phyloP scores from a whole-genome alignment of 2,329 filamentous ascomycete species.

The Diaporthe sp. region DNA sequence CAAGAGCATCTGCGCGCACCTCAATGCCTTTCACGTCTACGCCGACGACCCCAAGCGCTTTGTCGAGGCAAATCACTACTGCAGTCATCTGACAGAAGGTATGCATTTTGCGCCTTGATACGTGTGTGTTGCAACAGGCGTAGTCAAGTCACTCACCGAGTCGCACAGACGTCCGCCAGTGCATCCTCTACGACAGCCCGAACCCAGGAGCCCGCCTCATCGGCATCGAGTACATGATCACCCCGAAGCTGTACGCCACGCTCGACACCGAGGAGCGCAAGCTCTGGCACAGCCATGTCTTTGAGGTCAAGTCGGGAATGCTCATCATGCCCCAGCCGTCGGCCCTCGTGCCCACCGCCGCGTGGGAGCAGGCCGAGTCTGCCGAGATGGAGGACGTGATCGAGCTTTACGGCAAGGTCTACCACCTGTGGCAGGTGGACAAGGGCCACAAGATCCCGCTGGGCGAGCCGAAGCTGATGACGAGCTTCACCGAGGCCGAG shows the following conservation, averaged over 20 bases:
- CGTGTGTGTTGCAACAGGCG: neutral
- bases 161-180: slow-evolving; percentile 79
- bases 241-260: slow-evolving; percentile 74
- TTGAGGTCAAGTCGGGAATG: slow-evolving; percentile 84
- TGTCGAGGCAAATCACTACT: slow-evolving; percentile 89
- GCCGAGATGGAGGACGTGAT: slow-evolving; percentile 85
- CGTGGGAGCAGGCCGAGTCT: slow-evolving; percentile 84
- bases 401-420: slow-evolving; percentile 84
- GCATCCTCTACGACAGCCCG: slow-evolving; percentile 84
- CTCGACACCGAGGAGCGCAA: slow-evolving; percentile 77
- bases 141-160: neutral
- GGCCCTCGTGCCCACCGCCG: slow-evolving; percentile 64
- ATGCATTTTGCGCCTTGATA: neutral
- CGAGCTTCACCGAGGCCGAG: slow-evolving; percentile 63
- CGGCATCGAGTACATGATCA: slow-evolving; percentile 91
- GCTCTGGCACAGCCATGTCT: slow-evolving; percentile 84
- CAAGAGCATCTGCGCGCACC: slow-evolving; percentile 83
- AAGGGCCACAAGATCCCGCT: slow-evolving; percentile 72
- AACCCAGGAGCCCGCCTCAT: slow-evolving; percentile 79
- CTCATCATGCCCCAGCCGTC: slow-evolving; percentile 79
- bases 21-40: slow-evolving; percentile 91
- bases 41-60: slow-evolving; percentile 77
- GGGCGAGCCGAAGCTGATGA: slow-evolving; percentile 68
- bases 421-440: slow-evolving; percentile 90
- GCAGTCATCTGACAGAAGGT: slow-evolving; percentile 79